These are phyloP conservation scores for Syncephalis plumigaleata DNA, from an alignment of 371 early-diverging fungal species.

Conservation along the genomic window DNA sequence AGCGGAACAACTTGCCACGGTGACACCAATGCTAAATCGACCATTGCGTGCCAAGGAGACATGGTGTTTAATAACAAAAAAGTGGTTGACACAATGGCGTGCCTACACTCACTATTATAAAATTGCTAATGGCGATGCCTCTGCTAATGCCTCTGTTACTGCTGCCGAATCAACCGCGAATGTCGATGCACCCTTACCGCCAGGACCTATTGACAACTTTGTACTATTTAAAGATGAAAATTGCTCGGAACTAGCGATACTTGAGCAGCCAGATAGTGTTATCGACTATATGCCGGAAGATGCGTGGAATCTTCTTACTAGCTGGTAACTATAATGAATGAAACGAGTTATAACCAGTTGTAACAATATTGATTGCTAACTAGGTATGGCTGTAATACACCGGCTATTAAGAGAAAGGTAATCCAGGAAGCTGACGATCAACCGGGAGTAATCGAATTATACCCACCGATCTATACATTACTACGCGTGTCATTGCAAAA, in stretches of 20 bases:
- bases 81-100: slow-evolving; percentile 1
- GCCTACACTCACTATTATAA: background rate
- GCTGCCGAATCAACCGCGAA: too few species aligned
- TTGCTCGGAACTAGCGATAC: slow-evolving; percentile 1
- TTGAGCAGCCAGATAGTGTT: slow-evolving; percentile 1
- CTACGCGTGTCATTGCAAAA: too few species aligned
- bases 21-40: background rate
- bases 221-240: slow-evolving; percentile 4
- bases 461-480: too few species aligned
- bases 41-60: background rate
- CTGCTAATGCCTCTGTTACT: too few species aligned
- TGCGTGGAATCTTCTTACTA: slow-evolving; percentile 11
- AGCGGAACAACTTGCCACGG: background rate
- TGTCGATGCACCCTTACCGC: background rate
- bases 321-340: too few species aligned
- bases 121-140: too few species aligned
- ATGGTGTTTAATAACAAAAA: background rate
- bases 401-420: background rate
- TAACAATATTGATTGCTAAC: too few species aligned
- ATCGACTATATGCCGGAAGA: slow-evolving; percentile 7
- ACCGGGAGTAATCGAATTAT: too few species aligned
- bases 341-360: too few species aligned
- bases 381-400: background rate
- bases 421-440: background rate
- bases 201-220: slow-evolving; percentile 12